Evolutionary conservation across 1,284 basidiomycete species (phyloP), one percentile per base, ranked within the genome.

Genomic region (Agaricales sp.): DNA sequence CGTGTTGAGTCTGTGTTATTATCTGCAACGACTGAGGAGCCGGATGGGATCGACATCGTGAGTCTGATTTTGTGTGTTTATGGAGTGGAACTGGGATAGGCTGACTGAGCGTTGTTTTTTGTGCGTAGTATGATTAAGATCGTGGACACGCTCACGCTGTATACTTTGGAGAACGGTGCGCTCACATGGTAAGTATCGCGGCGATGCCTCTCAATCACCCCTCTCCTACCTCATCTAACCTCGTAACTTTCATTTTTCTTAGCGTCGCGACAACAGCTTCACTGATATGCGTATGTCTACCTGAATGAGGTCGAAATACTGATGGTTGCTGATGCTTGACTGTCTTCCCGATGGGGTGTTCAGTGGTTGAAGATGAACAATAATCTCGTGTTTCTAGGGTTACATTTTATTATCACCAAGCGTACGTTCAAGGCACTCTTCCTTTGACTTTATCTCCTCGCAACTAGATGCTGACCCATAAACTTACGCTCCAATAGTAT

Each of bases 341-440:
- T 62, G 48, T 57, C 41, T 12, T 2, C 46, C n/a, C n/a, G n/a
- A n/a, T n/a, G n/a, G n/a, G n/a, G n/a, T n/a, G n/a, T n/a, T 11
- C 57, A 73, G 71, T 72, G 70, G 70, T 57, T 73, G 20, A 51
- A 58, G 3, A 68, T 71, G 66, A 60, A 63, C 4, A 48, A 55
- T 24, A 77, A 73, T 53, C 62, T 77, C 13, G 58, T 76, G 22
- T 77, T 75, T 54, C 64, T 77, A 58, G 74, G 70, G 2, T 59
- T 76, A 19, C 72, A 77, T 55, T 74, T 76, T 51, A 62, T 69
- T 18, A 73, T 76, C 50, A 67, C 68, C 55, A 77, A 76, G 55
- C 55, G 74, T 76, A 46, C 46, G 63, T 59, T n/a, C 20, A 26
- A 13, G 19, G 8, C 18, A 25, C 41, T 25, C 22, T 47, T 3